Percentiles rank a stretch among this genome's conserved stretches.
phyloP scores from a whole-genome alignment of 192 early-diverging fungal species.

The Gryganskiella cystojenkinii region DNA sequence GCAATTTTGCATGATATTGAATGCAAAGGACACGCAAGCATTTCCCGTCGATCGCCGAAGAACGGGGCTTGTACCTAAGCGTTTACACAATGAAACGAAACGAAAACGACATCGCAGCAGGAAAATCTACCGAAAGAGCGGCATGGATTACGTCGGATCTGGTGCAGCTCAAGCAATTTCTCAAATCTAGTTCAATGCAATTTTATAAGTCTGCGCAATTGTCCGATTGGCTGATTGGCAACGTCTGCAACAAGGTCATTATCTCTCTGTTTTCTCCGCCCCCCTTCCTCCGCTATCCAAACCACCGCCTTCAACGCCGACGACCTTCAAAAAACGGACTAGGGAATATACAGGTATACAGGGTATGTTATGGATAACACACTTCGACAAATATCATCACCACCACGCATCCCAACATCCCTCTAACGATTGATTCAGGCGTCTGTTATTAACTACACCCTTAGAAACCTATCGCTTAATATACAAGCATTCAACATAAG shows the following conservation, averaged over 20 bases:
- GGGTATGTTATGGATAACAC: no score
- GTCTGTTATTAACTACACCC: no score
- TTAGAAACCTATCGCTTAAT: no score
- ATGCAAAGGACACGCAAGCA: slow-evolving; percentile 7
- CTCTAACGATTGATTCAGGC: no score
- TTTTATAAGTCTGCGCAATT: slow-evolving; percentile 19
- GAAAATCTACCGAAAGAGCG: slow-evolving; percentile 4
- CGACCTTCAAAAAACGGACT: no score
- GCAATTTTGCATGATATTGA: slow-evolving; percentile 20
- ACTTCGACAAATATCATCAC: no score
- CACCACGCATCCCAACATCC: no score
- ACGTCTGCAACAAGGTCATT: background rate
- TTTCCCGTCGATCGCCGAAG: slow-evolving; percentile 26
- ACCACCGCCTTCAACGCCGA: slow-evolving; percentile 7
- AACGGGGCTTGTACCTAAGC: slow-evolving; percentile 16
- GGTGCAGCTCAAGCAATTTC: slow-evolving; percentile 22
- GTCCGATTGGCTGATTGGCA: no score
- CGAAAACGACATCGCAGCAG: slow-evolving; percentile 7
- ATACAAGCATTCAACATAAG: no score
- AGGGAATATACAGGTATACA: no score
- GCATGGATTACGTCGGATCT: slow-evolving; percentile 18
- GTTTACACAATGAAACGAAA: slow-evolving; percentile 15
- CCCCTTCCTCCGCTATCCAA: background rate
- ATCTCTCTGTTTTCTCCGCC: background rate
- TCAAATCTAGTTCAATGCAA: slow-evolving; percentile 24